These are phyloP conservation scores for Omphalotus guepiniiformis DNA, from an alignment of 768 basidiomycete species.

Conservation along the genomic window DNA sequence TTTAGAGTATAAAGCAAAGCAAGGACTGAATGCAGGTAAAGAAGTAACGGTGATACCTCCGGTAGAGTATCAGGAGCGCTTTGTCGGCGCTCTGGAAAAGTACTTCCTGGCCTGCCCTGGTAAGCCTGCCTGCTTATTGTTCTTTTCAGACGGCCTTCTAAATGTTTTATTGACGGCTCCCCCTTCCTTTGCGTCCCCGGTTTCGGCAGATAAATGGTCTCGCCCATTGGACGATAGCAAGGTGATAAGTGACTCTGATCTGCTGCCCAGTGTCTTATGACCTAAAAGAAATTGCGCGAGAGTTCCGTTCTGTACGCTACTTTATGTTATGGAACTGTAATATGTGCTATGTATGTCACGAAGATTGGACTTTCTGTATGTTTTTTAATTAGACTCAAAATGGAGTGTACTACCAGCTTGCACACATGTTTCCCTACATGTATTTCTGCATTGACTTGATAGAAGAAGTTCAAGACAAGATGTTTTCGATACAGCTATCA, in stretches of 20 bases:
- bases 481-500: too few species aligned
- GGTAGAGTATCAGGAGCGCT: slow-evolving; percentile 73
- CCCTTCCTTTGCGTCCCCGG: too few species aligned
- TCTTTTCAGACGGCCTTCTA: not conserved
- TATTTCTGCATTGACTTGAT: too few species aligned
- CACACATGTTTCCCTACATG: too few species aligned
- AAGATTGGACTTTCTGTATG: too few species aligned
- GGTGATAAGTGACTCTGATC: slow-evolving; percentile 32
- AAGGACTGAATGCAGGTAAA: slow-evolving; percentile 63
- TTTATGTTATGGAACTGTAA: too few species aligned
- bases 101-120: slow-evolving; percentile 80
- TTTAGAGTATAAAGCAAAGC: slow-evolving; percentile 82
- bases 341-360: too few species aligned
- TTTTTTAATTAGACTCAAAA: too few species aligned
- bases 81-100: slow-evolving; percentile 63
- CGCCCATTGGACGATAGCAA: slow-evolving; percentile 37
- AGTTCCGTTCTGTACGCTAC: too few species aligned
- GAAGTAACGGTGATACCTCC: slow-evolving; percentile 81
- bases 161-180: slow-evolving; percentile 1
- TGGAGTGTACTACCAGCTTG: too few species aligned
- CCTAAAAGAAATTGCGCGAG: too few species aligned
- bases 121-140: slow-evolving; percentile 20
- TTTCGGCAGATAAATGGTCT: slow-evolving; percentile 33
- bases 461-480: too few species aligned
- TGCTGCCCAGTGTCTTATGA: slow-evolving; percentile 42